Evolutionary conservation across 768 basidiomycete genomes (phyloP), one percentile per base, ranked within the genome.

Genomic region (Termitomyces bulborhizus): DNA sequence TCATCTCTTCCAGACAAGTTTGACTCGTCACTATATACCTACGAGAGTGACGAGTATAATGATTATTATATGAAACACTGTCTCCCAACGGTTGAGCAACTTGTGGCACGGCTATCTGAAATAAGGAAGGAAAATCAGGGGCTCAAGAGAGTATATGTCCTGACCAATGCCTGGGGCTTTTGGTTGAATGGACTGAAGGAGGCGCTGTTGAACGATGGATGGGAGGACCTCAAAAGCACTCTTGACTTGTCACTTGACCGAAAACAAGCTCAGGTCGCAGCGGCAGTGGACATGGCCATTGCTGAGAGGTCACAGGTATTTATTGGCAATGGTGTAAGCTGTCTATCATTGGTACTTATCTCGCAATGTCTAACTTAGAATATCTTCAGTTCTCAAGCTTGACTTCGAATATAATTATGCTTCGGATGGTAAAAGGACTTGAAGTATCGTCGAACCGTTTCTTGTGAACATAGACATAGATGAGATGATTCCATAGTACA

Each of bases 221-320:
- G 82, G 82, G 65, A 70, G 8, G 73, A 76, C 37, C 64, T 82
- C 45, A 69, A 66, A 52, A 77, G 72, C 9, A 78, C 73, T 49
- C 56, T 68, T 6, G 76, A 77, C 34, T 46, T 73, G n/a, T 58
- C 57, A 42, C 64, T 84, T 26, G 78, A 76, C 54, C 56, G 67
- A 36, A 76, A 74, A 46, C 81, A 84, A 62, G 65, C 60, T 13
- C 66, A 78, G 13, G 78, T 83, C 3, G 70, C 68, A 26, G 76
- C 76, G 63, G 81, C 80, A 1, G 74, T 83, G 37, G 83, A 84
- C 62, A 84, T 85, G 83, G 79, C 75, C 11, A 73, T 85, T 26
- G 83, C 79, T 1, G 74, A 79, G 62, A 68, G 71, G 46, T 81
- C 81, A 1, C 79, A 84, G 60, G 78, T 83, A 41, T 84, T 83